Evolutionary conservation across 2,329 filamentous ascomycete species (phyloP).

Genomic region (Coniochaeta prunicola): DNA sequence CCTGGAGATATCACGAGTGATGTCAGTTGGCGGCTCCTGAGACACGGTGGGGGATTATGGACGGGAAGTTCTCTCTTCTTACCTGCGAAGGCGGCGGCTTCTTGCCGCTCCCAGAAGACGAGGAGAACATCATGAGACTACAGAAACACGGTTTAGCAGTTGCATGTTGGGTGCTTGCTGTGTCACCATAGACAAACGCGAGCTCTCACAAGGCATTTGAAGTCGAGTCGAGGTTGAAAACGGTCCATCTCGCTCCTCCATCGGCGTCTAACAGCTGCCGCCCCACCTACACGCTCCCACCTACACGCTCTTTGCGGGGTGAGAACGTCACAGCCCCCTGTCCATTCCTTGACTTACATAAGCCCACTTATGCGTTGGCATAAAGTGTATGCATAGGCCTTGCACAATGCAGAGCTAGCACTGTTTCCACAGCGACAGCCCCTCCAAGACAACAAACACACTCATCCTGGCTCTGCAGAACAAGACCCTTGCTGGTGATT

Average conservation of each 20-base stretch:
- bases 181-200: not conserved
- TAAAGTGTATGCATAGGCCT: not conserved
- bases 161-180: not conserved
- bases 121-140: conserved; percentile 45
- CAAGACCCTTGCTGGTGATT: not conserved
- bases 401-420: not conserved
- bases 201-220: not conserved
- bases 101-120: conserved; percentile 58
- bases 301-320: not conserved
- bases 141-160: not conserved
- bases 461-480: not conserved
- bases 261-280: not conserved
- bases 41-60: conserved; percentile 17
- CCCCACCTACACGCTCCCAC: not conserved
- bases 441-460: not conserved
- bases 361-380: not conserved
- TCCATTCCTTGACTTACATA: not conserved
- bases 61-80: conserved; percentile 11
- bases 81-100: conserved; percentile 64
- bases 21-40: conserved; percentile 6
- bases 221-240: not conserved
- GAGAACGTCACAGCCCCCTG: not conserved
- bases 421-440: not conserved
- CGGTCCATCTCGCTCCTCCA: not conserved
- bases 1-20: conserved; percentile 44